phyloP scores from a whole-genome alignment of 2,329 filamentous ascomycete genomes.

The Monosporascus sp. region DNA sequence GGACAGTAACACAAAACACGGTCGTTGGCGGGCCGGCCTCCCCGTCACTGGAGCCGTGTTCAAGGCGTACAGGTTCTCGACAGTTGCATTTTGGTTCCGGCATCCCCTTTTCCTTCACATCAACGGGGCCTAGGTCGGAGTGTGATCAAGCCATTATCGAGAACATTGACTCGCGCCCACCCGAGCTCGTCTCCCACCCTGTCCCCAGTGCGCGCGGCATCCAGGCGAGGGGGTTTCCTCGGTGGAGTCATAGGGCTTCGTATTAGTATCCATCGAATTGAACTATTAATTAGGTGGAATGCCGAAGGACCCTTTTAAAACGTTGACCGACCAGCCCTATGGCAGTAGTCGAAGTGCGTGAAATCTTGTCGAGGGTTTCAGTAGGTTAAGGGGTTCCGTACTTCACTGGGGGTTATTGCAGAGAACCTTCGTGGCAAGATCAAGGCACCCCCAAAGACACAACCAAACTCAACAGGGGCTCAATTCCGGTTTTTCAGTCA shows the following conservation, averaged over 20 bases:
- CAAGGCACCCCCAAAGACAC: background rate
- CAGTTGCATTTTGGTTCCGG: background rate
- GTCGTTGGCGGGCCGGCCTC: conserved; percentile 2
- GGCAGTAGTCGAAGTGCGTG: too few relatives aligned
- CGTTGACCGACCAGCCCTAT: too few relatives aligned
- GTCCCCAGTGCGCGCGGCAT: background rate
- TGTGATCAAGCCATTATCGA: conserved; percentile 11
- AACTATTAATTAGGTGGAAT: too few relatives aligned
- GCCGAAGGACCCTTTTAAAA: too few relatives aligned
- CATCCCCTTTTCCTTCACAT: background rate
- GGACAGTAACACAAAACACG: conserved; percentile 1
- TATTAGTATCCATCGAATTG: too few relatives aligned
- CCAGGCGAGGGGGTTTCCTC: background rate
- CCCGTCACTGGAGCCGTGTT: conserved; percentile 7
- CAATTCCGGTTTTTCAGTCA: background rate
- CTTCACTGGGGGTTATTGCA: too few relatives aligned
- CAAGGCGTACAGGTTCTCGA: conserved; percentile 7
- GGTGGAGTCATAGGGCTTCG: background rate
- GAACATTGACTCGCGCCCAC: background rate
- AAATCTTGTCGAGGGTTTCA: too few relatives aligned
- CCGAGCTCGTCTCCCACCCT: background rate
- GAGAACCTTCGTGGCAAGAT: background rate
- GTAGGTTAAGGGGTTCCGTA: too few relatives aligned
- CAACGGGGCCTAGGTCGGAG: background rate
- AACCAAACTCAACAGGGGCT: background rate